Base-by-base conservation (phyloP, 176 grass and related monocot species). In the Zoysia pacifica region DNA sequence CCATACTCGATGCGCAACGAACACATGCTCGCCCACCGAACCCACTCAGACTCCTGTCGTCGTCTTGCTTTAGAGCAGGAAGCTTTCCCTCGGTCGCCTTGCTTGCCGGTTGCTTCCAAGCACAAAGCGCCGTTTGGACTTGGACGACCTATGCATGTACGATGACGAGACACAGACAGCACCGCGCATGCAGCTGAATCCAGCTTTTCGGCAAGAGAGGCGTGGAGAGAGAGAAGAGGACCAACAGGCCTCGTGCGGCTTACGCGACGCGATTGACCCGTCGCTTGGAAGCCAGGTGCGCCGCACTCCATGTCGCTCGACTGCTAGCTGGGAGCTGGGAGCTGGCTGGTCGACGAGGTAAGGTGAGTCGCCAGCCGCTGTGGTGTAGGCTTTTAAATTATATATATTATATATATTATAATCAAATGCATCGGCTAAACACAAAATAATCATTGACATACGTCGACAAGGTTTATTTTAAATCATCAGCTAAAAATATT, bases 241-340 rank as follows among this genome's bases (percentile, higher is more conserved):
- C 28, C 28, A 28, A 20, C 69, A 38, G 69, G 35, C 28, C 28
- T 50, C 28, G 7, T 14, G 61, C 61, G 0, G 28, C 28, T 28
- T 28, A 28, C 28, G 82, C 58, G 48, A 28, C 28, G 28, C 28
- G 28, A 49, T 82, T 87, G 85, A 82, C 79, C 40, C 85, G 85
- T 82, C 54, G 56, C 64, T 65, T 65, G 3, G n/a, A 82, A 71
- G 85, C 62, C 54, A 35, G 44, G 54, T 66, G 19, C 56, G 18
- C 18, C 18, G 18, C 58, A 62, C 38, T 78, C 58, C 83, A 85
- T 15, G 51, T 0, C 18, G 4, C 15, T 18, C 18, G n/a, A 28
- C 28, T 28, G 28, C 28, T 0, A 28, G 28, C 28, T 28, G 28
- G 28, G 28, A 28, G 28, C 28, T 28, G 28, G 28, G 28, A 28